phyloP scores from a whole-genome alignment of 148 eudicot genomes.

The Linanthus parryae region DNA sequence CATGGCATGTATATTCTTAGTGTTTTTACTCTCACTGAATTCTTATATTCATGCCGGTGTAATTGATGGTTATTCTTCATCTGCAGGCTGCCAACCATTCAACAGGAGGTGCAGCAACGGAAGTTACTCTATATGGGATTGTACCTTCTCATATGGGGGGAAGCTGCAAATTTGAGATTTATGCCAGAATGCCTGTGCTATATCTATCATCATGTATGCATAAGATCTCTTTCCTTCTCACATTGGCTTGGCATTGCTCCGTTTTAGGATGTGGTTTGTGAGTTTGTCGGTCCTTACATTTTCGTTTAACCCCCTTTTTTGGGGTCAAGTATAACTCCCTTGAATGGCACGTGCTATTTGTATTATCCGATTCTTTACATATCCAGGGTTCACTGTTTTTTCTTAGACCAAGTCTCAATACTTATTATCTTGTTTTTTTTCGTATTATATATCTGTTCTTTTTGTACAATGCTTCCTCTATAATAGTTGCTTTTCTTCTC shows the following conservation, averaged over 20 bases:
- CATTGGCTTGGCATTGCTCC: no score
- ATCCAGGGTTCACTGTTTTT: no score
- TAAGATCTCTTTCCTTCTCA: conserved; percentile 4
- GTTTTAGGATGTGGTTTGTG: no score
- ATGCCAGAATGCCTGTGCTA: conserved; percentile 99
- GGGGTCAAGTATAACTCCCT: no score
- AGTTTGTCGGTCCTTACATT: no score
- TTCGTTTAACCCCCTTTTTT: no score
- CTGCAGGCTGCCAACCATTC: conserved; percentile 94
- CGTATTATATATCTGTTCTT: no score
- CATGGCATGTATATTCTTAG: no score
- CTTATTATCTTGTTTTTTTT: no score
- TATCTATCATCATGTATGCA: conserved; percentile 90
- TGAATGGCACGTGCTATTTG: no score
- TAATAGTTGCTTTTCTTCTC: not conserved
- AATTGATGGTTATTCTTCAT: not conserved
- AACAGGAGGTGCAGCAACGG: conserved; percentile 97
- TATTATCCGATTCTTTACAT: no score
- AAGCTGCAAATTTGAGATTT: conserved; percentile 97
- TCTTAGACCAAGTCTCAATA: no score
- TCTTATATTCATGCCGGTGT: not conserved
- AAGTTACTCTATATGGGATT: conserved; percentile 92
- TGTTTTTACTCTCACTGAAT: not conserved
- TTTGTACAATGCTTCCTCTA: not conserved
- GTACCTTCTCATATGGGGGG: conserved; percentile 99